These are phyloP conservation scores for Ganoderma multipileum DNA, from an alignment of 1,284 basidiomycete species.

Conservation along the genomic window DNA sequence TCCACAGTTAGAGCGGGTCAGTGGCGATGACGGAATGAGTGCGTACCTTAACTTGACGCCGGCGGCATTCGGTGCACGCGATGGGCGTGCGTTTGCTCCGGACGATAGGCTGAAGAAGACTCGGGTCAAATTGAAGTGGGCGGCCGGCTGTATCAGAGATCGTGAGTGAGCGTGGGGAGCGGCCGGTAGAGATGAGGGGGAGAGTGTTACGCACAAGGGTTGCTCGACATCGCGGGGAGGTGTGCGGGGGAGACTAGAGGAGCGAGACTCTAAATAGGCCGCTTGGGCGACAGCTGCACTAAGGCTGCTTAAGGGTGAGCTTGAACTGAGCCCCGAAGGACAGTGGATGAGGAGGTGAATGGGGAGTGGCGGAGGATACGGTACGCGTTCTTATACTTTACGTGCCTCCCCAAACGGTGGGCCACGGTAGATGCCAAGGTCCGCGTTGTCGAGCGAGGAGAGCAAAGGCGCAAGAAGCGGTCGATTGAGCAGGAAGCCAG, in stretches of 20 bases:
- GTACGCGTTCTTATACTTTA: conserved; percentile 24
- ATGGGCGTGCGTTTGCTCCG: conserved; percentile 52
- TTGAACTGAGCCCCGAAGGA: conserved; percentile 3
- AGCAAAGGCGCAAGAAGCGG: conserved; percentile 15
- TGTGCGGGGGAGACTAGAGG: not conserved
- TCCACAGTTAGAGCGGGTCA: conserved; percentile 12
- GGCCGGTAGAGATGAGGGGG: not conserved
- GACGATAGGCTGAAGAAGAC: conserved; percentile 37
- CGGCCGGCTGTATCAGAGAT: conserved; percentile 6
- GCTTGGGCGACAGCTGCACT: not conserved
- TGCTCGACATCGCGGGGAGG: conserved; percentile 16
- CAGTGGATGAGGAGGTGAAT: conserved; percentile 16
- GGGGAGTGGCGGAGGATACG: conserved; percentile 8
- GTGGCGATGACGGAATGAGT: conserved; percentile 13
- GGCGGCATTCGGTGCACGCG: conserved; percentile 60
- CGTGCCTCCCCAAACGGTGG: not conserved
- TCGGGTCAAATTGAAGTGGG: conserved; percentile 26
- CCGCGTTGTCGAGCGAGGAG: conserved; percentile 11
- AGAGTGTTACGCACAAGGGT: conserved; percentile 14
- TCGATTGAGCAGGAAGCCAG: conserved; percentile 9
- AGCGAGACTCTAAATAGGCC: not conserved
- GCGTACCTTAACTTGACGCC: conserved; percentile 58
- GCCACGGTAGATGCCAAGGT: conserved; percentile 8
- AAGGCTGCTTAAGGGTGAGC: not conserved
- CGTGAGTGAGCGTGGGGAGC: not conserved